Evolutionary conservation across 2,329 filamentous ascomycete genomes (phyloP), one percentile per base, ranked within the genome.

Genomic region (Claviceps africana): DNA sequence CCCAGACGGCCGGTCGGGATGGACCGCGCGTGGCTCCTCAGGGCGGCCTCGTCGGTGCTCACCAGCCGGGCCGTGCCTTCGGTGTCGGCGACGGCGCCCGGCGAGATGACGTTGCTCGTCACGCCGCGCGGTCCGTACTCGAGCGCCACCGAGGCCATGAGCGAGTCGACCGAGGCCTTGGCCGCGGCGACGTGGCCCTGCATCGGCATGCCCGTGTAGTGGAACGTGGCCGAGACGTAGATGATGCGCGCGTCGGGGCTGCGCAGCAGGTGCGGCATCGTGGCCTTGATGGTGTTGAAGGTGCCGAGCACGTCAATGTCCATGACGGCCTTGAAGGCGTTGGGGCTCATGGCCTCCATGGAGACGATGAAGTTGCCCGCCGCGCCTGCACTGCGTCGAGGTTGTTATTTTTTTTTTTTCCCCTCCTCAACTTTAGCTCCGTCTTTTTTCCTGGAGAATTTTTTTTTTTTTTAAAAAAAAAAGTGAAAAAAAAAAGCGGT

Each of bases 301-400:
- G 87, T 94, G 33, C 93, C 93, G 37, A 97, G 69, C 2, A 95
- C 85, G 65, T 97, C 93, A 62, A 98, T 98, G 56, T 97, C 93
- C 61, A 97, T 91, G 58, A 98, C 93, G 0, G 87, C 77, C 68
- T 90, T 94, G 81, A 98, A 95, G 3, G 88, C 93, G 64, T 97
- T 97, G 54, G 86, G 71, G 42, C 82, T 88, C 48, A 97, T 78
- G 56, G 84, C 84, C 42, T 84, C 78, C 55, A 97, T 84, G 4
- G 91, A 86, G 0, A 88, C 85, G 22, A 98, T 76, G 68, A 97
- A 98, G 69, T 98, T 98, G 54, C 93, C 93, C 19, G 93, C 93
- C 15, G 93, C 93, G 49, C 93, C 93, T 21, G 91, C 91, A 65
- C 86, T 93, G 61, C 48, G 25, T 25, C 25, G n/a, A 10, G 19